Evolutionary conservation across 140 eudicot species (phyloP).

Genomic region (Senecio squalidus): DNA sequence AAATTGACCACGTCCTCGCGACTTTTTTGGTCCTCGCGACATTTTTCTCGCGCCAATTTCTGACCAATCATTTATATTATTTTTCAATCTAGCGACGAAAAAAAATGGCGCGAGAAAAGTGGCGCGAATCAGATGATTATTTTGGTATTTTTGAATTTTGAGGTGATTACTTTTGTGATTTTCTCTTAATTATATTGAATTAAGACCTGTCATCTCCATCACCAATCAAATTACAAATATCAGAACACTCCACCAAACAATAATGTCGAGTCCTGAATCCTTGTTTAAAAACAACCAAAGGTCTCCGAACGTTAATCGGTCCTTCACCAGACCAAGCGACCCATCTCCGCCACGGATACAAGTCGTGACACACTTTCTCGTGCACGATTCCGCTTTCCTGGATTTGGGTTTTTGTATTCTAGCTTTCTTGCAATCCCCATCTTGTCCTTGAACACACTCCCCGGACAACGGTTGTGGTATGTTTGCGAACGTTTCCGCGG

Average conservation of each 20-base stretch:
- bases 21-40: too few species aligned
- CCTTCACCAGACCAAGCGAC: conserved; percentile 97
- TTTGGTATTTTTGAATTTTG: too few species aligned
- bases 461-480: conserved; percentile 70
- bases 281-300: conserved; percentile 82
- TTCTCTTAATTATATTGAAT: background rate
- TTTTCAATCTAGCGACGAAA: too few species aligned
- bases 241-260: conserved; percentile 88
- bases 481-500: conserved; percentile 64
- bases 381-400: conserved; percentile 76
- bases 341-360: conserved; percentile 88
- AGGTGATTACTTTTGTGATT: too few species aligned
- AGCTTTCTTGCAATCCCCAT: conserved; percentile 60
- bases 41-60: too few species aligned
- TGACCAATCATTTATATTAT: too few species aligned
- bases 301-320: conserved; percentile 73
- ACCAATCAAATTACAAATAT: conserved; percentile 79
- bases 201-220: conserved; percentile 85
- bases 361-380: conserved; percentile 69
- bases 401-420: conserved; percentile 86
- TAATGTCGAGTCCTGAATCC: conserved; percentile 88
- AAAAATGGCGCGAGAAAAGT: too few species aligned
- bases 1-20: too few species aligned
- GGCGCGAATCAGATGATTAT: too few species aligned
- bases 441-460: conserved; percentile 35